Conservation (phyloP, 2,329 filamentous ascomycete species). For the Aquanectria penicillioides region DNA sequence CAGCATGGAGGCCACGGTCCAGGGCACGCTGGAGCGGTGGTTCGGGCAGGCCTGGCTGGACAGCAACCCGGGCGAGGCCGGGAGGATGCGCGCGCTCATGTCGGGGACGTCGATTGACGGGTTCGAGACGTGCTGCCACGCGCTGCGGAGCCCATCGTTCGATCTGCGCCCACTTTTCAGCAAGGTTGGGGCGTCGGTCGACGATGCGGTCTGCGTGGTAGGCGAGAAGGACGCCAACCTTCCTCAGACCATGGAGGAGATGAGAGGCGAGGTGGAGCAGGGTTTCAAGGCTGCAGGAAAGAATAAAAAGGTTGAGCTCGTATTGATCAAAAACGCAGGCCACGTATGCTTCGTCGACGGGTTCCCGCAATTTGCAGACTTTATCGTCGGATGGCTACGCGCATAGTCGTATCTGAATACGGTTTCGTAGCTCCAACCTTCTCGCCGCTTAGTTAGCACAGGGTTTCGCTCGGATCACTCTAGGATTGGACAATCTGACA, state of each 20-base stretch:
- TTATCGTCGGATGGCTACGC: constrained; percentile 23
- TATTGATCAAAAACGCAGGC: constrained; percentile 48
- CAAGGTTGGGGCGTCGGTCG: constrained; percentile 46
- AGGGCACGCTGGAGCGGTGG: constrained; percentile 52
- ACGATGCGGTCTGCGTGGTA: constrained; percentile 50
- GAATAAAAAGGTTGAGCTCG: constrained; percentile 42
- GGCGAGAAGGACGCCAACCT: constrained; percentile 55
- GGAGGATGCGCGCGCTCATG: constrained; percentile 50
- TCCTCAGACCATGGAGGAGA: constrained; percentile 50
- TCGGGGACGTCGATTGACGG: constrained; percentile 50
- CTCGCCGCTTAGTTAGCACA: too few relatives aligned
- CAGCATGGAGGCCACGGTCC: constrained; percentile 43
- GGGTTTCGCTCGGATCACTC: too few relatives aligned
- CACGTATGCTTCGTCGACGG: constrained; percentile 53
- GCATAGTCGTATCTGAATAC: too few relatives aligned
- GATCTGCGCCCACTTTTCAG: constrained; percentile 50
- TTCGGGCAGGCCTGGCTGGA: constrained; percentile 51
- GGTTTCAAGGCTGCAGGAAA: constrained; percentile 43
- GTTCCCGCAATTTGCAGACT: constrained; percentile 42
- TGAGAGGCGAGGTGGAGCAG: constrained; percentile 48
- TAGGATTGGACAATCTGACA: too few relatives aligned
- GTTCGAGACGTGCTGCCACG: constrained; percentile 53
- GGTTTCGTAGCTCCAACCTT: too few relatives aligned
- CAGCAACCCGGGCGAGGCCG: constrained; percentile 47
- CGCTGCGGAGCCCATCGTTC: constrained; percentile 49